Conservation (phyloP, 371 early-diverging fungal genomes). For the Smittium culicis region DNA sequence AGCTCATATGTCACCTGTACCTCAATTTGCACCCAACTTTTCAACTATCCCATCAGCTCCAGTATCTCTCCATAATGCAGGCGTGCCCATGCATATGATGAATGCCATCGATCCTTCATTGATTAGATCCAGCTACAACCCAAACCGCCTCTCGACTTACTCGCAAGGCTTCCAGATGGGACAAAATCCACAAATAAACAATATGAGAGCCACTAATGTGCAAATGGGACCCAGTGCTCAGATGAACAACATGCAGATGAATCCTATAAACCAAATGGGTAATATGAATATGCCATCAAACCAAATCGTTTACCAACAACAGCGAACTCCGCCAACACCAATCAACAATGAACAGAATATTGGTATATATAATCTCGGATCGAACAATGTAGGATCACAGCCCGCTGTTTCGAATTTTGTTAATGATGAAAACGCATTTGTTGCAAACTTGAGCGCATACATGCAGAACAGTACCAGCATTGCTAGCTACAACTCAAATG, state of each 20-base stretch:
- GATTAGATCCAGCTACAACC: background rate
- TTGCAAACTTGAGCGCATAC: background rate
- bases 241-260: too few species aligned
- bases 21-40: too few species aligned
- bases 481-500: background rate
- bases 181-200: too few species aligned
- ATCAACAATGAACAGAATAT: background rate
- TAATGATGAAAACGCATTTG: constrained; percentile 2
- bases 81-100: background rate
- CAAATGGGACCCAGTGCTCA: too few species aligned
- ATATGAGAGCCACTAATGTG: too few species aligned
- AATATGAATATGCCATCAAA: background rate
- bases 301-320: background rate
- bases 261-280: background rate
- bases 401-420: background rate
- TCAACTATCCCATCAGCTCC: background rate
- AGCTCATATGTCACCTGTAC: too few species aligned
- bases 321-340: background rate
- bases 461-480: background rate
- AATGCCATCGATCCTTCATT: background rate
- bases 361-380: background rate
- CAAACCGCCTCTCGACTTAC: background rate
- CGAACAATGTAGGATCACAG: background rate
- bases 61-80: background rate
- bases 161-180: background rate